Evolutionary conservation across 2,329 filamentous ascomycete species (phyloP).

Genomic region (Catunica adiposa): DNA sequence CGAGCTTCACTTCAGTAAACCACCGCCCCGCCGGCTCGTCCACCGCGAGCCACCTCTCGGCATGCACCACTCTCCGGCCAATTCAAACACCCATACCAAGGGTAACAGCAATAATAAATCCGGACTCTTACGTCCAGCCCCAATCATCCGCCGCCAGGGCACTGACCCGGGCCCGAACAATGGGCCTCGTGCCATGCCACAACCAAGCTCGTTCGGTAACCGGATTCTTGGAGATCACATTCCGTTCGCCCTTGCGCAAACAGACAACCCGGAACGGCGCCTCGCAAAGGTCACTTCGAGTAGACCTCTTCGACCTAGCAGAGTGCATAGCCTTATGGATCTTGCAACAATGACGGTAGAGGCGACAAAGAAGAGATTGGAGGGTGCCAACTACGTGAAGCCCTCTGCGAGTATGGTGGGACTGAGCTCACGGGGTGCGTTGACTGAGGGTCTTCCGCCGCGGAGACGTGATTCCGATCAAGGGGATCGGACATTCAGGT

Average conservation of each 20-base stretch:
- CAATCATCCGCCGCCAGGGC: no score
- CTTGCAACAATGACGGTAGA: conserved; percentile 9
- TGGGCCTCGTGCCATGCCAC: no score
- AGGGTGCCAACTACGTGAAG: conserved; percentile 2
- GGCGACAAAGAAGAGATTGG: conserved; percentile 7
- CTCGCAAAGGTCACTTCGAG: conserved; percentile 1
- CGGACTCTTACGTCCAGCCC: no score
- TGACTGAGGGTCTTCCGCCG: conserved; percentile 3
- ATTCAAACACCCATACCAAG: no score
- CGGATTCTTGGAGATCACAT: not conserved
- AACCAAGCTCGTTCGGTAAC: not conserved
- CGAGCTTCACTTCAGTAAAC: not conserved
- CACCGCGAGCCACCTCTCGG: not conserved
- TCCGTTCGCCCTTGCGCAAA: not conserved
- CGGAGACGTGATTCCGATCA: conserved; percentile 8
- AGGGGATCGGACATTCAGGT: not conserved
- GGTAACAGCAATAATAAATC: no score
- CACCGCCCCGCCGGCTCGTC: not conserved
- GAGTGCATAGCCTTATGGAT: conserved; percentile 10
- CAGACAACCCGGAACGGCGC: not conserved
- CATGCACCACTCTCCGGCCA: not conserved
- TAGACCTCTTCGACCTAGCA: conserved; percentile 5
- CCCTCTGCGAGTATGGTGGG: conserved; percentile 1
- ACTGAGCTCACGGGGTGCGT: not conserved
- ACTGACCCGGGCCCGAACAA: no score